Base-by-base conservation (phyloP, 225 moss, liverwort and hornwort genomes). In the Polytrichum commune region DNA sequence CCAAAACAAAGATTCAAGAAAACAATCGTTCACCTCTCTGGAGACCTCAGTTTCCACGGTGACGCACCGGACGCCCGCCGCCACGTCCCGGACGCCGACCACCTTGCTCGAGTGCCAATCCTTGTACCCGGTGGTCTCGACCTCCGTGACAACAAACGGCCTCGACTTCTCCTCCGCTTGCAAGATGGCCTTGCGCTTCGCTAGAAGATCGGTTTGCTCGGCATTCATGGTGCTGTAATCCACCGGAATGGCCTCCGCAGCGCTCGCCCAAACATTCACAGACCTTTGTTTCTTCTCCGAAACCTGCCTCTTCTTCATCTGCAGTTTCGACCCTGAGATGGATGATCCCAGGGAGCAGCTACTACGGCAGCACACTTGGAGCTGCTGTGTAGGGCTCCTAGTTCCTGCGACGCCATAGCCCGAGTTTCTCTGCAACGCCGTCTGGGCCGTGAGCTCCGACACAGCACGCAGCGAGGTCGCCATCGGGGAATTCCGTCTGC, bases 11-110 rank as follows among this genome's bases (percentile, higher is more conserved):
- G 13, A 61, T 27, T n/a, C 58, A 7, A 32, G 32, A 32, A 0
- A 32, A 32, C 7, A 7, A 32, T 10, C 9, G 23, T 66, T 25
- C 68, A 95, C 92, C 92, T 96, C 95, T 77, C 93, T 83, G 5
- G 93, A 96, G 24, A 91, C 93, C 77, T 96, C 91, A 3, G 91
- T 88, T 1, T 75, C 72, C 54, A 96, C 54, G 1, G 90, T 96
- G 61, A 93, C 79, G 83, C 91, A 93, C 28, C 95, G 90, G 5
- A 89, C 77, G 5, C 91, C 93, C 1, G 80, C 58, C 1, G 85
- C 93, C 57, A 91, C 81, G 63, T 96, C 90, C 9, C 82, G 77
- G 16, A 96, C 85, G 9, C 60, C 71, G 9, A 80, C 4, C 16
- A 96, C 95, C 30, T 79, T 86, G 3, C 83, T 88, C 18, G 71